Evolutionary conservation across 805 yeast genomes (phyloP).

Genomic region (Schizosaccharomyces lindneri): DNA sequence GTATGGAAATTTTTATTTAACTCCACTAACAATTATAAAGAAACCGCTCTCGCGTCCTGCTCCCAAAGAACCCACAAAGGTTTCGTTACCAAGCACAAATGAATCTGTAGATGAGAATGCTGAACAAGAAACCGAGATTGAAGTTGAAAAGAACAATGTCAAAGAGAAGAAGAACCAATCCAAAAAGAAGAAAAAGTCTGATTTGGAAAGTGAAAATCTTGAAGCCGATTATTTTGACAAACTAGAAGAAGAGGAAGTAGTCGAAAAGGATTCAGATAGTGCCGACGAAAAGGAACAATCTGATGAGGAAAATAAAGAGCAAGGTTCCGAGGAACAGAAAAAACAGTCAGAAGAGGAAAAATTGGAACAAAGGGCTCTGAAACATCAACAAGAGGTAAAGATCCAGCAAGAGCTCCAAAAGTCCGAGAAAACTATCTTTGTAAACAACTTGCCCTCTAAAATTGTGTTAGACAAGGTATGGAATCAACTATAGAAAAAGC

Average conservation of each 20-base stretch:
- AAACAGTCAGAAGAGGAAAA: not conserved
- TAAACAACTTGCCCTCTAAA: constrained; percentile 53
- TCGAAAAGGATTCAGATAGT: not conserved
- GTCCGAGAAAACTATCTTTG: constrained; percentile 26
- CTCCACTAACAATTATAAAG: not conserved
- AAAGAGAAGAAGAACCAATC: not conserved
- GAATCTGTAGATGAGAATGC: not conserved
- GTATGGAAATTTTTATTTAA: not conserved
- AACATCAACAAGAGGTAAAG: constrained; percentile 1
- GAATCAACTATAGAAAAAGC: not conserved
- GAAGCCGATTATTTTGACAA: not conserved
- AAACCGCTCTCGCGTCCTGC: not conserved
- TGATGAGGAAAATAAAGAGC: not conserved
- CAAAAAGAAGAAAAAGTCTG: not conserved
- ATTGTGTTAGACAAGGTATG: constrained; percentile 36
- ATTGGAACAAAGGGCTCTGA: no score
- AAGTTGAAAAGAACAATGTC: not conserved
- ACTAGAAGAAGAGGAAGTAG: not conserved
- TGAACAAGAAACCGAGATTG: not conserved
- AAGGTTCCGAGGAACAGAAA: not conserved
- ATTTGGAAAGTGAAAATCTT: not conserved
- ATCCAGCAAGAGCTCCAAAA: constrained; percentile 16
- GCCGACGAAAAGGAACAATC: not conserved
- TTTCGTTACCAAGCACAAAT: not conserved
- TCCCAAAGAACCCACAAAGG: not conserved